Evolutionary conservation across 768 basidiomycete species (phyloP).

Genomic region (Agaricus blazei): DNA sequence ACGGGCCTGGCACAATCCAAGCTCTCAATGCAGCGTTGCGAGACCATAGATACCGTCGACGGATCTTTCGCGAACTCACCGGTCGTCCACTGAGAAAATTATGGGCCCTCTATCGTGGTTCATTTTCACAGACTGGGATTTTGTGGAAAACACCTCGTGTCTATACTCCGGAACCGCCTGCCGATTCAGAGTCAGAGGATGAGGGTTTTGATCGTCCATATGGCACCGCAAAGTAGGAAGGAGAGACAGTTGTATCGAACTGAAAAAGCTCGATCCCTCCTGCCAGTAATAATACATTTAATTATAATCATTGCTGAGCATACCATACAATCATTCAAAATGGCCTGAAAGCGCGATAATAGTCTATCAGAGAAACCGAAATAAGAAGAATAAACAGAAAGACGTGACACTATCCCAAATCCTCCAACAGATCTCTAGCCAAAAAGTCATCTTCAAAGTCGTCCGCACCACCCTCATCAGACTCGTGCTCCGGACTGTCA

Average conservation of each 20-base stretch:
- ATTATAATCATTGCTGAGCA: conserved; percentile 4
- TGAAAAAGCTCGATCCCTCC: no score
- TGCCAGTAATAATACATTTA: neutral
- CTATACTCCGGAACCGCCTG: conserved; percentile 2
- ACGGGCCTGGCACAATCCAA: conserved; percentile 48
- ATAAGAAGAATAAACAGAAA: conserved; percentile 8
- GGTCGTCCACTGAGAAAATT: conserved; percentile 49
- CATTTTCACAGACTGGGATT: conserved; percentile 20
- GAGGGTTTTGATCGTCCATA: conserved; percentile 5
- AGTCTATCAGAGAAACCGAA: conserved; percentile 8
- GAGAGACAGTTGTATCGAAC: neutral
- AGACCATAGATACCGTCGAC: conserved; percentile 41
- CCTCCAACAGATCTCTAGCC: conserved; percentile 75
- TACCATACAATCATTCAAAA: conserved; percentile 6
- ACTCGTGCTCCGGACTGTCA: conserved; percentile 28
- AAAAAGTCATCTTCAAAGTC: conserved; percentile 74
- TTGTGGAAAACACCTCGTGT: neutral
- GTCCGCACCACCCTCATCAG: conserved; percentile 39
- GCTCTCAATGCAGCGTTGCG: conserved; percentile 55
- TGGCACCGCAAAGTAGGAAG: no score
- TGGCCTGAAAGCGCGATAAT: conserved; percentile 3
- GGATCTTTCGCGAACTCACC: conserved; percentile 47
- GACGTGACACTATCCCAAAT: conserved; percentile 56
- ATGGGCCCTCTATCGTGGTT: conserved; percentile 51
- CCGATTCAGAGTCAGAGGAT: conserved; percentile 8